These are phyloP conservation scores for Boletus semigastroideus DNA, from an alignment of 1,284 basidiomycete species.

Conservation along the genomic window DNA sequence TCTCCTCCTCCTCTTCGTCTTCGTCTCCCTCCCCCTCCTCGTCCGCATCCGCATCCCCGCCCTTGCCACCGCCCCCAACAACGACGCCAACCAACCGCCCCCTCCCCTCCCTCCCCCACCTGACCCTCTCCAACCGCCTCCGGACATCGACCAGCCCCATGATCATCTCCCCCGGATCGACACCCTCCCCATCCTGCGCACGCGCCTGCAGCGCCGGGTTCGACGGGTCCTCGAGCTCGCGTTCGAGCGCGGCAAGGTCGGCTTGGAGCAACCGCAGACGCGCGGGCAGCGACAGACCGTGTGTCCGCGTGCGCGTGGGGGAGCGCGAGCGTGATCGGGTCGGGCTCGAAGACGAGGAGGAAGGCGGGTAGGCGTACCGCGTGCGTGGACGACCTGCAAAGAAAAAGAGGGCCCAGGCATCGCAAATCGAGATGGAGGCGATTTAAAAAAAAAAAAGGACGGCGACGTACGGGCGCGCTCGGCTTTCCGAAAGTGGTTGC, in stretches of 20 bases:
- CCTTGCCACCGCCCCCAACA: conserved; percentile 39
- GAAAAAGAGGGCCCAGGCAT: no score
- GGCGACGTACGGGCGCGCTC: conserved; percentile 57
- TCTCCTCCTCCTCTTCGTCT: conserved; percentile 7
- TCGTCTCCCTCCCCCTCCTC: conserved; percentile 10
- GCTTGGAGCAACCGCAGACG: conserved; percentile 61
- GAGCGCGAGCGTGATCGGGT: conserved; percentile 20
- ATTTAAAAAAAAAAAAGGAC: not conserved
- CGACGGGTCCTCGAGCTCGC: conserved; percentile 68
- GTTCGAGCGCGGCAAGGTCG: conserved; percentile 65
- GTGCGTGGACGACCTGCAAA: conserved; percentile 48
- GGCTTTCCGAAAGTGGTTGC: conserved; percentile 64
- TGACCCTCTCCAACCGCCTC: conserved; percentile 63
- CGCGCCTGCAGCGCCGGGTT: conserved; percentile 53
- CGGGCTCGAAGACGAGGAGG: conserved; percentile 38
- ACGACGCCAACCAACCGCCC: conserved; percentile 64
- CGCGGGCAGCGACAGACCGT: conserved; percentile 52
- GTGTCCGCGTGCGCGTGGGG: conserved; percentile 32
- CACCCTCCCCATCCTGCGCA: conserved; percentile 53
- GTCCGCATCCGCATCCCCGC: conserved; percentile 7
- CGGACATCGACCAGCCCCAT: conserved; percentile 73
- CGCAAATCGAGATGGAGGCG: no score
- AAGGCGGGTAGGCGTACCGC: conserved; percentile 67
- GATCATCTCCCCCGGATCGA: conserved; percentile 74
- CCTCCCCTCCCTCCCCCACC: conserved; percentile 62